phyloP scores from a whole-genome alignment of 2,329 filamentous ascomycete species.

The Cylindrodendrum hubeiense region DNA sequence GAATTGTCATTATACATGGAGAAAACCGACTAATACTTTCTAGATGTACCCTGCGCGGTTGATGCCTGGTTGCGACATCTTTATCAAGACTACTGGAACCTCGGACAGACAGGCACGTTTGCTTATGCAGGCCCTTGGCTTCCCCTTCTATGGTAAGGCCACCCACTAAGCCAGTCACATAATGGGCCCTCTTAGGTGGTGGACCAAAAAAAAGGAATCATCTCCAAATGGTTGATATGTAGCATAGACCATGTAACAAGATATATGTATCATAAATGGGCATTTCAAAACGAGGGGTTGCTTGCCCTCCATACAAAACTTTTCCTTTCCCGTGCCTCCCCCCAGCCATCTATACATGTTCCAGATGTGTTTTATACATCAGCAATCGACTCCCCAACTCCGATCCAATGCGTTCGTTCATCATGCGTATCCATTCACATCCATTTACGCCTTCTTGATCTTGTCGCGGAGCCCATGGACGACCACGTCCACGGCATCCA shows the following conservation, averaged over 20 bases:
- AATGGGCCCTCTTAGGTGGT: slow-evolving; percentile 16
- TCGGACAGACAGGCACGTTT: slow-evolving; percentile 88
- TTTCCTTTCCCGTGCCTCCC: slow-evolving; percentile 18
- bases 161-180: slow-evolving; percentile 48
- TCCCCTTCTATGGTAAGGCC: slow-evolving; percentile 84
- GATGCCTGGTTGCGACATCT: slow-evolving; percentile 88
- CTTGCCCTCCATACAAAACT: slow-evolving; percentile 31
- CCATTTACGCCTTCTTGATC: slow-evolving; percentile 49
- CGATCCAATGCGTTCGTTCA: slow-evolving; percentile 48
- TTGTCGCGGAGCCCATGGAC: slow-evolving; percentile 75
- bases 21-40: slow-evolving; percentile 24
- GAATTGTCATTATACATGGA: background rate
- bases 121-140: slow-evolving; percentile 63
- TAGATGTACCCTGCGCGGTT: slow-evolving; percentile 74
- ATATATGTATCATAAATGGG: slow-evolving; percentile 50
- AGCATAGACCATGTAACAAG: slow-evolving; percentile 51
- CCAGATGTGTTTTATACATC: slow-evolving; percentile 2
- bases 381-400: slow-evolving; percentile 49
- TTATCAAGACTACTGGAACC: slow-evolving; percentile 85
- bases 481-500: slow-evolving; percentile 85
- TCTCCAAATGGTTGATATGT: slow-evolving; percentile 41
- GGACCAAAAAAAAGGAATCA: slow-evolving; percentile 26
- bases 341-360: slow-evolving; percentile 7
- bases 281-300: slow-evolving; percentile 32
- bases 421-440: slow-evolving; percentile 23